phyloP scores from a whole-genome alignment of 2,329 filamentous ascomycete species.

The Grosmannia serpens region DNA sequence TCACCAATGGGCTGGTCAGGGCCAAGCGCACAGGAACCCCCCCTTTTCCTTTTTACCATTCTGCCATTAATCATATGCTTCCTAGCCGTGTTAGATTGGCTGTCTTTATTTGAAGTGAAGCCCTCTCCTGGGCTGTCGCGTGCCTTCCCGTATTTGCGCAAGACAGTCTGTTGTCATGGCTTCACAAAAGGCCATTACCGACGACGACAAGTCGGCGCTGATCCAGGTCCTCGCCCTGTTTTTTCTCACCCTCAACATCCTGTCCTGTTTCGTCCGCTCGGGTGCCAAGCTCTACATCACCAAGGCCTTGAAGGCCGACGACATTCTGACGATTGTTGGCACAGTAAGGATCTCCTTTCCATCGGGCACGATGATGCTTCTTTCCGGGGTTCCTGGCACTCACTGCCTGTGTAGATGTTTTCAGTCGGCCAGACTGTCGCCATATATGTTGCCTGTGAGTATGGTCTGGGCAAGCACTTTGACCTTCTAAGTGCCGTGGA shows the following conservation, averaged over 20 bases:
- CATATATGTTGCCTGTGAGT: conserved; percentile 1
- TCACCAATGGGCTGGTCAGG: too few species aligned
- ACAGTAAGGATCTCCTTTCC: background rate
- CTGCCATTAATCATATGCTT: too few species aligned
- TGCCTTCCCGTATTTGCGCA: background rate
- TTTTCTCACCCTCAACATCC: background rate
- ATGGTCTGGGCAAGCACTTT: background rate
- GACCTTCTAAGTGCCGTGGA: background rate
- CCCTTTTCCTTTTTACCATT: too few species aligned
- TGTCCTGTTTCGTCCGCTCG: background rate
- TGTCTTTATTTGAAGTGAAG: background rate
- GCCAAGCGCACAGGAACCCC: too few species aligned
- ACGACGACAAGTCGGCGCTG: conserved; percentile 3
- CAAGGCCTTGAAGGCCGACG: background rate
- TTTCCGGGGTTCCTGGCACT: background rate
- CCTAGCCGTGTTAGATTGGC: too few species aligned
- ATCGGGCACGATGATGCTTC: background rate
- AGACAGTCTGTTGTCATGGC: background rate
- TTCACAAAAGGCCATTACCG: conserved; percentile 1
- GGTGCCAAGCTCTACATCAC: background rate
- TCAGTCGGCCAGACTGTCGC: conserved; percentile 1
- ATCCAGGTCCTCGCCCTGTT: conserved; percentile 1
- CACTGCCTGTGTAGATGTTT: background rate
- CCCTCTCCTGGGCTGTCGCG: background rate
- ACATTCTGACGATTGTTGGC: background rate